These are phyloP conservation scores for Xylariaceae sp. DNA, from an alignment of 2,329 filamentous ascomycete genomes.

Conservation along the genomic window DNA sequence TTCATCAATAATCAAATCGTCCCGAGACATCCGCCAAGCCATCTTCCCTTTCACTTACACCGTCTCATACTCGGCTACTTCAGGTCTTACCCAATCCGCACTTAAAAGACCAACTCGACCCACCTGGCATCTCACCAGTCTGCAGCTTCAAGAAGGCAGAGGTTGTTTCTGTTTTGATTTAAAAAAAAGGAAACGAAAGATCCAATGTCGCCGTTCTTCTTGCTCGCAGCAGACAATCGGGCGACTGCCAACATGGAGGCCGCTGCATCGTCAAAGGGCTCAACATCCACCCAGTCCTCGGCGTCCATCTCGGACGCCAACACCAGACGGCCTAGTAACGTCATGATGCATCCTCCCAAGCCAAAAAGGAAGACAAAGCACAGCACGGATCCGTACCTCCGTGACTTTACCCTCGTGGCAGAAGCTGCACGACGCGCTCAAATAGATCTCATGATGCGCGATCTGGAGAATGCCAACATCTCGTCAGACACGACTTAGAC, in stretches of 20 bases:
- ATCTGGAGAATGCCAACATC: conserved; percentile 69
- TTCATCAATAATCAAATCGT: no score
- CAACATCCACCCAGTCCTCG: conserved; percentile 13
- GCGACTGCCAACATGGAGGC: conserved; percentile 2
- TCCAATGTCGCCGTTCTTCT: conserved; percentile 16
- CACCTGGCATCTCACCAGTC: no score
- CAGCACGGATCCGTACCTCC: conserved; percentile 57
- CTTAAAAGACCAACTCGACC: no score
- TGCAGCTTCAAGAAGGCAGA: neutral
- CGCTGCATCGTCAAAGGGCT: conserved; percentile 4
- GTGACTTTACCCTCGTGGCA: conserved; percentile 78
- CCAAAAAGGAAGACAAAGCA: conserved; percentile 21
- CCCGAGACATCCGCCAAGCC: no score
- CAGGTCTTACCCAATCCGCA: no score
- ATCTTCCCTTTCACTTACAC: no score
- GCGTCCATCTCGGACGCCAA: conserved; percentile 13
- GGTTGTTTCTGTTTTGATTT: neutral
- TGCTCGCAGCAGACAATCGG: conserved; percentile 3
- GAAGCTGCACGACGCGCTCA: conserved; percentile 92
- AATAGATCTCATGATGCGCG: conserved; percentile 81
- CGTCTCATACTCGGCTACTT: no score
- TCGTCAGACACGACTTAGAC: conserved; percentile 28
- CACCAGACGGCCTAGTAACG: conserved; percentile 16
- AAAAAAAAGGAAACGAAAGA: neutral
- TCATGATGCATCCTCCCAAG: conserved; percentile 24